Conservation (phyloP, 192 early-diverging fungal species). For the Coemansia sp. region DNA sequence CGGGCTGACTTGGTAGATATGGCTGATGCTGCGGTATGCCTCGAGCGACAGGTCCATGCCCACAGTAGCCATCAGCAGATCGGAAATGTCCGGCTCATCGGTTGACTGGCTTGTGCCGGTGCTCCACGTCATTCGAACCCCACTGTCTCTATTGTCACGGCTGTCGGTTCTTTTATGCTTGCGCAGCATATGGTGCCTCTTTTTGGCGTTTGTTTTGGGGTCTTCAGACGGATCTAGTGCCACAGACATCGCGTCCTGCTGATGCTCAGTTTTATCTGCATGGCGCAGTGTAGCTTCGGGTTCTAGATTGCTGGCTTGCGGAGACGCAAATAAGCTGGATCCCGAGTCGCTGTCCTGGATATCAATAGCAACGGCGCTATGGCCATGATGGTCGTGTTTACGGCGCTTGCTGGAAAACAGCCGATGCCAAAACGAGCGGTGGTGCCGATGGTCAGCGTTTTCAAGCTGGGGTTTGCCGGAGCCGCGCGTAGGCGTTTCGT, state of each 20-base stretch:
- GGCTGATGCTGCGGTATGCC: slow-evolving; percentile 59
- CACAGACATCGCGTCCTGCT: neutral
- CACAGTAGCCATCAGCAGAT: slow-evolving; percentile 48
- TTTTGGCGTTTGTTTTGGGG: too few species aligned
- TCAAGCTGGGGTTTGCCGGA: too few species aligned
- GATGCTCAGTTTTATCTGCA: too few species aligned
- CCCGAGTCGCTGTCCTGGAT: slow-evolving; percentile 1
- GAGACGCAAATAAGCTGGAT: slow-evolving; percentile 2
- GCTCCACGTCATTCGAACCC: neutral
- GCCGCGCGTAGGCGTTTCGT: neutral
- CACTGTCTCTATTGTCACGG: neutral
- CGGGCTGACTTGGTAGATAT: slow-evolving; percentile 69
- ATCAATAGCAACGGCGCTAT: neutral
- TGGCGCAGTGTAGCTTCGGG: neutral
- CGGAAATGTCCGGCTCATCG: slow-evolving; percentile 46
- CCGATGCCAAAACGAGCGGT: slow-evolving; percentile 6
- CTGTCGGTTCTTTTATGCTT: too few species aligned
- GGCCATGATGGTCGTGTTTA: neutral
- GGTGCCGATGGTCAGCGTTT: too few species aligned
- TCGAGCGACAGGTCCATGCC: slow-evolving; percentile 55
- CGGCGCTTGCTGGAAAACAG: slow-evolving; percentile 2
- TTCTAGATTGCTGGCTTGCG: neutral
- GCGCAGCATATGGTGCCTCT: too few species aligned
- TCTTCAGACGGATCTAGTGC: too few species aligned
- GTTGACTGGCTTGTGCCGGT: neutral